Conservation (phyloP, 2,329 filamentous ascomycete species). For the Fusarium secorum region DNA sequence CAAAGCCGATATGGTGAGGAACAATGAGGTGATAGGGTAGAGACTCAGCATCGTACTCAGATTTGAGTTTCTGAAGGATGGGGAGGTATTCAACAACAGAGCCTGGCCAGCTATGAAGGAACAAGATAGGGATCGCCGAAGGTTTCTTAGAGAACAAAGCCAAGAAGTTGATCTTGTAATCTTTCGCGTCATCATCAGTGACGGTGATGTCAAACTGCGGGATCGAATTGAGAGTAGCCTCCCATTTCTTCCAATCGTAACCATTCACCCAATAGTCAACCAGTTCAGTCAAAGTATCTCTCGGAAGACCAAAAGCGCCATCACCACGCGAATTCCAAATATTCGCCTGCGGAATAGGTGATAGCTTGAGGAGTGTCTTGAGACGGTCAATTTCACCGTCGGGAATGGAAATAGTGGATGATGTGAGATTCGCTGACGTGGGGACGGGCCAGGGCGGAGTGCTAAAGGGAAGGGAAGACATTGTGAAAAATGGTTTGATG, state of each 20-base stretch:
- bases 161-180: constrained; percentile 20
- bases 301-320: not conserved
- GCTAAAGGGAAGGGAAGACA: not conserved
- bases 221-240: constrained; percentile 16
- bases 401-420: constrained; percentile 6
- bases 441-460: not conserved
- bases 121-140: not conserved
- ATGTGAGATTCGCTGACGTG: constrained; percentile 13
- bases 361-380: constrained; percentile 5
- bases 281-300: not conserved
- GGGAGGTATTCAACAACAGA: constrained; percentile 27
- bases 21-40: constrained; percentile 19
- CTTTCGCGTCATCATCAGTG: constrained; percentile 1
- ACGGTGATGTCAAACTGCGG: constrained; percentile 25
- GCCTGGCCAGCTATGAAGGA: constrained; percentile 31
- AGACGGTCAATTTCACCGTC: constrained; percentile 1
- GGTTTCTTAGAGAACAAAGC: constrained; percentile 10
- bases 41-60: not conserved
- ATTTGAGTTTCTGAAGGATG: constrained; percentile 10
- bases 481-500: not conserved
- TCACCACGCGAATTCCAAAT: constrained; percentile 1
- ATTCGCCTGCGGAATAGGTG: not conserved
- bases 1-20: constrained; percentile 10
- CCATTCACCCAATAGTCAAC: not conserved
- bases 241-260: constrained; percentile 27